Evolutionary conservation across 805 yeast species (phyloP).

Genomic region (Candida silvicultrix): DNA sequence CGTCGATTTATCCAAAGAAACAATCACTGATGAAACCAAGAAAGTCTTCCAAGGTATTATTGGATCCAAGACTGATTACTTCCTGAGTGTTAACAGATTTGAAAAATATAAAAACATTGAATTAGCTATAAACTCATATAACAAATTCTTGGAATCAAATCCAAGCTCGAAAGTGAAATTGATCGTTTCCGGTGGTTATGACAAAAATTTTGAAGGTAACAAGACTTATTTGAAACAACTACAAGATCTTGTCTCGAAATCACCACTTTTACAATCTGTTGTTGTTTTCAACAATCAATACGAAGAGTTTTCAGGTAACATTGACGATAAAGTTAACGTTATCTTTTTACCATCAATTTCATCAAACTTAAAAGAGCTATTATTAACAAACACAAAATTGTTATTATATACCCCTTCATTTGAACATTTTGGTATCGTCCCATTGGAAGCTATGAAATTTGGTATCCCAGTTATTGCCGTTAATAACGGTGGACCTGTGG

Average conservation of each 20-base stretch:
- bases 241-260: constrained; percentile 36
- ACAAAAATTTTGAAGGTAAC: constrained; percentile 68
- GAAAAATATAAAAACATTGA: constrained; percentile 81
- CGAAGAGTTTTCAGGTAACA: constrained; percentile 10
- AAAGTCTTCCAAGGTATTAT: constrained; percentile 13
- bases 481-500: constrained; percentile 89
- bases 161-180: constrained; percentile 37
- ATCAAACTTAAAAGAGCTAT: constrained; percentile 52
- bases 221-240: constrained; percentile 63
- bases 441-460: constrained; percentile 86
- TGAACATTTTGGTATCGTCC: constrained; percentile 98
- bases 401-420: constrained; percentile 83
- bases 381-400: constrained; percentile 50
- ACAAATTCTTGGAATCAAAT: constrained; percentile 29
- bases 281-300: constrained; percentile 32
- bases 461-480: constrained; percentile 83
- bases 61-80: constrained; percentile 24
- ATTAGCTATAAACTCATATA: constrained; percentile 68
- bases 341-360: constrained; percentile 79
- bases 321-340: constrained; percentile 35
- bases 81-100: constrained; percentile 81
- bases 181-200: constrained; percentile 90
- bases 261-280: constrained; percentile 35
- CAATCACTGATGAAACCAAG: constrained; percentile 12
- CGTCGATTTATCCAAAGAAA: constrained; percentile 45